phyloP scores from a whole-genome alignment of 2,329 filamentous ascomycete species.

The Aspergillus aculeatinus region DNA sequence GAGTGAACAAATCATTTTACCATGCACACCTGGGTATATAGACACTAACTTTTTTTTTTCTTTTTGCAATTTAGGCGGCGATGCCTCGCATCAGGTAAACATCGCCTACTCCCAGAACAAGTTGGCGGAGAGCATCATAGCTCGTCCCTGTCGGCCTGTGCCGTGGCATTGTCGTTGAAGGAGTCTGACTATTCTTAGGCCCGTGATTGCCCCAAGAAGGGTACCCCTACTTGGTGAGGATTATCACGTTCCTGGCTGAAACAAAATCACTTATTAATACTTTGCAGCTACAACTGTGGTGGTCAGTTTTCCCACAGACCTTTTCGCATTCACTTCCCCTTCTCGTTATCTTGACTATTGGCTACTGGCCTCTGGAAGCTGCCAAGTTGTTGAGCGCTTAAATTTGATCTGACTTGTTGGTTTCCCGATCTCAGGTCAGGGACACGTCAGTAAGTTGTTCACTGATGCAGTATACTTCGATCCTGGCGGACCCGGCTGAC shows the following conservation, averaged over 20 bases:
- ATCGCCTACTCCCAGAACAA: conserved; percentile 11
- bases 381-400: too few species aligned
- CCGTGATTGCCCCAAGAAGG: conserved; percentile 82
- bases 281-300: conserved; percentile 73
- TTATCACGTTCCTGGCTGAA: not conserved
- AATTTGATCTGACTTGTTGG: conserved; percentile 16
- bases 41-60: conserved; percentile 1
- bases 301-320: conserved; percentile 53
- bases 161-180: not conserved
- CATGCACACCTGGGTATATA: not conserved
- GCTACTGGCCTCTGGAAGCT: not conserved
- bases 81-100: conserved; percentile 71
- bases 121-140: not conserved
- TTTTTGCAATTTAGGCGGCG: conserved; percentile 58
- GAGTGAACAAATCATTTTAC: not conserved
- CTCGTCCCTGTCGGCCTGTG: not conserved
- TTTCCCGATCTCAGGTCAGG: conserved; percentile 51
- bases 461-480: conserved; percentile 2
- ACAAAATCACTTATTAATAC: conserved; percentile 11
- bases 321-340: not conserved
- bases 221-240: conserved; percentile 72
- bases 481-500: not conserved
- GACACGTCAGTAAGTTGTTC: conserved; percentile 70
- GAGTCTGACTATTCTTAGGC: conserved; percentile 53
- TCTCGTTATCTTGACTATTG: not conserved